Base-by-base conservation (phyloP, 495 filamentous ascomycete genomes). In the Trichoderma asperelloides region DNA sequence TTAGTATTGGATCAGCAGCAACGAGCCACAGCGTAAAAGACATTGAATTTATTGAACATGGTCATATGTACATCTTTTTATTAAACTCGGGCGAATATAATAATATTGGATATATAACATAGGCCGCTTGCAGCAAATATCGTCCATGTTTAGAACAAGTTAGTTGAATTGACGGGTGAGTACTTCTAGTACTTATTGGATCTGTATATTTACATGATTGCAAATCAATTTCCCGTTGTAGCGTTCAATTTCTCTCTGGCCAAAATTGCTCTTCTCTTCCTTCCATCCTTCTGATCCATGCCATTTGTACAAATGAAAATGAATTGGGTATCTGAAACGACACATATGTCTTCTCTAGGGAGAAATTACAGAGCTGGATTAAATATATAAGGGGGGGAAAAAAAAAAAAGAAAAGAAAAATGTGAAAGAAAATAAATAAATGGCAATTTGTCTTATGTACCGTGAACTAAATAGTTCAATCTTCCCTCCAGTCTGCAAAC, bases 401-500 rank as follows among this genome's bases (percentile, higher is more conserved):
- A 63, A 13, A 23, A 63, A 37, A 30, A 63, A 25, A 18, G 21
- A 65, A 43, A 41, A 64, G 18, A 63, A 25, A 18, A 65, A 37
- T 2, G 2, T 37, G 30, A 63, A 18, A 63, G 30, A 63, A 12
- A 23, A 63, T 30, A 30, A 63, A 25, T 21, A 23, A 63, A 25
- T 21, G n/a, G n/a, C 27, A 33, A 27, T 43, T 55, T 47, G 45
- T 37, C 27, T 16, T 49, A 30, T 25, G 41, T 28, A 16, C 65
- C 43, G 65, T 11, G 67, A 62, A 67, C 68, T 37, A 37, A 7
- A 72, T 25, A 70, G 70, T 55, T 76, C 71, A 68, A 57, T 71
- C 55, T 65, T 74, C 12, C 69, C 71, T 62, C 70, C 70, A 16
- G 68, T 69, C 65, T 12, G 21, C 40, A 51, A 49, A 65, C 18